Conservation (phyloP, 179 eudicot species). For the Gypsophila paniculata region DNA sequence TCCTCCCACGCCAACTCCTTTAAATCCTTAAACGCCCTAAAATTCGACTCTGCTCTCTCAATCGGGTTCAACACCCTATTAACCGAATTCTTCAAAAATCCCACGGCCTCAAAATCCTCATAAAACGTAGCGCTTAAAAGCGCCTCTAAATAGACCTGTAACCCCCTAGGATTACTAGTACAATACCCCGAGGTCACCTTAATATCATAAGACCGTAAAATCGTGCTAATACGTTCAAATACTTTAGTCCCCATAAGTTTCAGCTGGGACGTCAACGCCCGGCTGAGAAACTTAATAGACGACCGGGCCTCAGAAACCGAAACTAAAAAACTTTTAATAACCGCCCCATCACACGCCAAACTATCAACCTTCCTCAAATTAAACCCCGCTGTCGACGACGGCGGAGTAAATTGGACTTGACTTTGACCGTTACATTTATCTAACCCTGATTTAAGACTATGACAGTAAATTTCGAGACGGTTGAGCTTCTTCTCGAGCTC, state of each 20-base stretch:
- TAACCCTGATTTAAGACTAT: constrained; percentile 56
- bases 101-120: constrained; percentile 62
- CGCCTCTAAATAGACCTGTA: constrained; percentile 56
- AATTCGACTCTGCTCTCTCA: constrained; percentile 47
- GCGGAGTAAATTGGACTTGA: constrained; percentile 11
- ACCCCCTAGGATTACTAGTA: constrained; percentile 38
- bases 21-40: constrained; percentile 34
- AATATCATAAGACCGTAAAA: constrained; percentile 57
- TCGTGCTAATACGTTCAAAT: constrained; percentile 42
- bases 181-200: constrained; percentile 35
- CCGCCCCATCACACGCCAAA: constrained; percentile 9
- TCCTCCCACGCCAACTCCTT: constrained; percentile 73
- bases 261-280: constrained; percentile 55
- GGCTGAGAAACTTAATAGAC: constrained; percentile 48
- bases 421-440: constrained; percentile 37
- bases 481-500: constrained; percentile 78
- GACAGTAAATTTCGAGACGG: constrained; percentile 68
- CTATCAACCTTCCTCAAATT: neutral
- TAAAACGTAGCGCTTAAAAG: constrained; percentile 49
- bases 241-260: constrained; percentile 56
- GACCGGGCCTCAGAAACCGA: constrained; percentile 62
- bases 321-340: constrained; percentile 51
- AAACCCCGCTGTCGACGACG: neutral
- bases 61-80: constrained; percentile 58
- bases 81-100: constrained; percentile 32